These are phyloP conservation scores for Mortierella hygrophila DNA, from an alignment of 192 early-diverging fungal species.

Conservation along the genomic window DNA sequence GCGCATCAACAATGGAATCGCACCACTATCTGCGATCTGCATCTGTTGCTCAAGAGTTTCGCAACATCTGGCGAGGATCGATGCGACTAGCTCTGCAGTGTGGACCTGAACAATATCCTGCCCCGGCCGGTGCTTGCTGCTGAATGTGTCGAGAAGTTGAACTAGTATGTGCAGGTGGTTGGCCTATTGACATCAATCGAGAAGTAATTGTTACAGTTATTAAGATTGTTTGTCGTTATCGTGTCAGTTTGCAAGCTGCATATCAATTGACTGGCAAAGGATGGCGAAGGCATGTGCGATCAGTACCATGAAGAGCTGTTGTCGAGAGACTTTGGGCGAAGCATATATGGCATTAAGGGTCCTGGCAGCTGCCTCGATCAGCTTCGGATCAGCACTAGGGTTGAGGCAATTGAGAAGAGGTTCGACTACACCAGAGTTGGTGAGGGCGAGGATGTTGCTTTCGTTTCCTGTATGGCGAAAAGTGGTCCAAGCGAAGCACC, in stretches of 20 bases:
- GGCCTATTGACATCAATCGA: conserved; percentile 36
- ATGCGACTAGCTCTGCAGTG: conserved; percentile 74
- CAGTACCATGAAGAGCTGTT: conserved; percentile 63
- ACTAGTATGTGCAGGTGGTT: conserved; percentile 62
- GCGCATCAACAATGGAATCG: conserved; percentile 67
- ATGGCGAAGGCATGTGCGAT: background rate
- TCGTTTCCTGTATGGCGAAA: conserved; percentile 62
- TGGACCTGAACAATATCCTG: conserved; percentile 51
- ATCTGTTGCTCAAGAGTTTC: conserved; percentile 72
- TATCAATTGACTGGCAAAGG: background rate
- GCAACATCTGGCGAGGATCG: conserved; percentile 73
- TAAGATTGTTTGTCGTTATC: background rate
- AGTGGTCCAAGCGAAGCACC: background rate
- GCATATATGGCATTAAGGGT: conserved; percentile 77
- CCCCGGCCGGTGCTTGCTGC: conserved; percentile 45
- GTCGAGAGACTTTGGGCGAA: conserved; percentile 63
- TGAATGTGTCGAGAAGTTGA: conserved; percentile 59
- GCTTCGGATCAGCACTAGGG: conserved; percentile 55
- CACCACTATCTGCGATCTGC: conserved; percentile 67
- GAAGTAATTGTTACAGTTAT: background rate
- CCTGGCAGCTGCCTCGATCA: conserved; percentile 76
- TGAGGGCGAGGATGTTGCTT: conserved; percentile 69
- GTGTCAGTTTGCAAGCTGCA: background rate
- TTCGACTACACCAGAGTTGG: conserved; percentile 66
- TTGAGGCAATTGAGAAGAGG: conserved; percentile 67